Conservation (phyloP, 106 monocot genomes). For the Dendrobium nobile region DNA sequence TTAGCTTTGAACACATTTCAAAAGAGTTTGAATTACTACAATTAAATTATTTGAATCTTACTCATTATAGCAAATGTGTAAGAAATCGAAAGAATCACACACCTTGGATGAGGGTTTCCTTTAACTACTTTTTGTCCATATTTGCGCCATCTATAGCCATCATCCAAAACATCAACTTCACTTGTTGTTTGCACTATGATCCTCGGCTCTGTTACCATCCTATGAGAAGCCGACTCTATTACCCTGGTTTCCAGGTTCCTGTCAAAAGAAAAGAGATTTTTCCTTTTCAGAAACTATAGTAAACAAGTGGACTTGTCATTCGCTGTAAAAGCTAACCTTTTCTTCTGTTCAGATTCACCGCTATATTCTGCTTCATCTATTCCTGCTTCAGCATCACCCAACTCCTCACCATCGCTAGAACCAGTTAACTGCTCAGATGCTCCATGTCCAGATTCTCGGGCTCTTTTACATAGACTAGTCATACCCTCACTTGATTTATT, state of each 20-base stretch:
- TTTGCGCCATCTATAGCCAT: slow-evolving; percentile 90
- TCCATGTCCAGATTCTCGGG: slow-evolving; percentile 24
- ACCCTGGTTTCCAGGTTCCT: slow-evolving; percentile 31
- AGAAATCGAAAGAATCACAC: neutral
- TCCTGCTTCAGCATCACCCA: slow-evolving; percentile 29
- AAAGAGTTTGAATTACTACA: neutral
- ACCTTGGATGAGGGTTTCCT: slow-evolving; percentile 83
- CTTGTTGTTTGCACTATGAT: slow-evolving; percentile 82
- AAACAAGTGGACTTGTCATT: neutral
- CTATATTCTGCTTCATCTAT: slow-evolving; percentile 28
- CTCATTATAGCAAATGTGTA: neutral
- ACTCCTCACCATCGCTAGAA: slow-evolving; percentile 61
- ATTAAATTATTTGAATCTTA: neutral
- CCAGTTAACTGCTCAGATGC: slow-evolving; percentile 56
- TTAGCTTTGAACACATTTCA: neutral
- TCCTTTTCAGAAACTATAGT: neutral
- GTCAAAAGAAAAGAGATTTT: slow-evolving; percentile 4
- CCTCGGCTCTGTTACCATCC: slow-evolving; percentile 53
- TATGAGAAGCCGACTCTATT: slow-evolving; percentile 28
- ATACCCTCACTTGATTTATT: slow-evolving; percentile 15
- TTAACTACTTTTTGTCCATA: slow-evolving; percentile 91
- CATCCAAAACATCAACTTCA: slow-evolving; percentile 85
- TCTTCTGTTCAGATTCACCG: slow-evolving; percentile 41
- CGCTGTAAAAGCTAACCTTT: slow-evolving; percentile 34
- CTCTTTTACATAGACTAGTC: slow-evolving; percentile 10